Conservation (phyloP, 768 basidiomycete genomes). For the Pleurotus giganteus region DNA sequence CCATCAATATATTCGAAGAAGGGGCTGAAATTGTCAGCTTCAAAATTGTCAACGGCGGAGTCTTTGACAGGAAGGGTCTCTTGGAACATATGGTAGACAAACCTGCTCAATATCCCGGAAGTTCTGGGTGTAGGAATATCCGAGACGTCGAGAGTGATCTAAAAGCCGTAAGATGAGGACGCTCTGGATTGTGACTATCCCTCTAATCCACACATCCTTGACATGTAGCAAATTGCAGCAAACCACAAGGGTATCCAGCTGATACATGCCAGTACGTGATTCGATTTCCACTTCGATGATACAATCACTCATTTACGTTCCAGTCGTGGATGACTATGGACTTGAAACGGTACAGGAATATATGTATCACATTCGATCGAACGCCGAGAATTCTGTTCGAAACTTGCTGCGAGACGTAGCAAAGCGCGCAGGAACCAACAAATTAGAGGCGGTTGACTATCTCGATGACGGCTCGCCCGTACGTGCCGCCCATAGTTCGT, state of each 20-base stretch:
- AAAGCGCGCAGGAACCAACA: constrained; percentile 60
- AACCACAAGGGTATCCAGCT: constrained; percentile 91
- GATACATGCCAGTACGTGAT: constrained; percentile 66
- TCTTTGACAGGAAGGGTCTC: constrained; percentile 76
- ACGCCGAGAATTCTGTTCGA: constrained; percentile 86
- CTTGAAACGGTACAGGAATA: constrained; percentile 88
- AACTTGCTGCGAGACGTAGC: constrained; percentile 76
- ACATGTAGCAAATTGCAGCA: constrained; percentile 81
- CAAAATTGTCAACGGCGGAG: constrained; percentile 83
- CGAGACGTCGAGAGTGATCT: constrained; percentile 90
- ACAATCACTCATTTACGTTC: constrained; percentile 10
- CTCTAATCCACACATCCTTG: constrained; percentile 8
- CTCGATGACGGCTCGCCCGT: constrained; percentile 88
- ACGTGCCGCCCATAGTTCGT: constrained; percentile 18
- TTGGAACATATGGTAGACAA: constrained; percentile 79
- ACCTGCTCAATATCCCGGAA: constrained; percentile 79
- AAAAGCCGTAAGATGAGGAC: constrained; percentile 63
- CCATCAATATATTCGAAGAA: constrained; percentile 89
- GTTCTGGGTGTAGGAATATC: constrained; percentile 84
- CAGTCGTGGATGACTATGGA: constrained; percentile 85
- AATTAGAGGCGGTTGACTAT: constrained; percentile 75
- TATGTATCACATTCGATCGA: constrained; percentile 87
- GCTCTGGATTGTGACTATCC: neutral
- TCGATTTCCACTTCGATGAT: constrained; percentile 1
- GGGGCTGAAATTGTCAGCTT: constrained; percentile 90